Conservation (phyloP, 2,329 filamentous ascomycete species). For the Ascochyta koolunga region DNA sequence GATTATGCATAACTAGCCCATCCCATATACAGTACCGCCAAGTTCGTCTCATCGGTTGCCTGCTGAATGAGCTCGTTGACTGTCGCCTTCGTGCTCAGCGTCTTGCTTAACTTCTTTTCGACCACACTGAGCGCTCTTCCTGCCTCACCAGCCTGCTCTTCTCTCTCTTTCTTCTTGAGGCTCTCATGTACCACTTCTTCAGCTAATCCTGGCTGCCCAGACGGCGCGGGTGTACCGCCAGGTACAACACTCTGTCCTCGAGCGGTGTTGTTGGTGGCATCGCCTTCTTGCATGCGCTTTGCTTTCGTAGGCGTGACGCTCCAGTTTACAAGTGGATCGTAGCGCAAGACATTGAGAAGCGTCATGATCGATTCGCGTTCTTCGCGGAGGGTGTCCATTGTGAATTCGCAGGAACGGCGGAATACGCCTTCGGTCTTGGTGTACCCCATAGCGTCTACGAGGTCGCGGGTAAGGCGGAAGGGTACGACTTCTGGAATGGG, state of each 20-base stretch:
- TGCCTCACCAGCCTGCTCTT: conserved; percentile 75
- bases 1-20: conserved; percentile 46
- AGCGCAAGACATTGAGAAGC: conserved; percentile 94
- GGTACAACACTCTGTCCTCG: conserved; percentile 39
- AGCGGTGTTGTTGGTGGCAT: conserved; percentile 54
- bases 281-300: conserved; percentile 70
- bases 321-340: conserved; percentile 97
- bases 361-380: conserved; percentile 99
- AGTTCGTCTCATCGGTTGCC: conserved; percentile 88
- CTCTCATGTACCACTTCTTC: conserved; percentile 38
- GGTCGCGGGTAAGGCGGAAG: conserved; percentile 90
- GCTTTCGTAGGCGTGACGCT: conserved; percentile 76
- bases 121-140: conserved; percentile 92
- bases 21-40: conserved; percentile 76
- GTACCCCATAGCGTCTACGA: conserved; percentile 96
- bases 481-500: conserved; percentile 95
- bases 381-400: conserved; percentile 89
- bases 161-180: conserved; percentile 52
- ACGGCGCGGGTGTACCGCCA: conserved; percentile 40
- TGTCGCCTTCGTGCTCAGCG: conserved; percentile 89
- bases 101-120: conserved; percentile 93
- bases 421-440: conserved; percentile 96
- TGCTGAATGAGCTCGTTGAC: conserved; percentile 98
- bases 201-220: conserved; percentile 13
- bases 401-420: conserved; percentile 97